These are phyloP conservation scores for Saraca asoca DNA, from an alignment of 331 rosid species.

Conservation along the genomic window DNA sequence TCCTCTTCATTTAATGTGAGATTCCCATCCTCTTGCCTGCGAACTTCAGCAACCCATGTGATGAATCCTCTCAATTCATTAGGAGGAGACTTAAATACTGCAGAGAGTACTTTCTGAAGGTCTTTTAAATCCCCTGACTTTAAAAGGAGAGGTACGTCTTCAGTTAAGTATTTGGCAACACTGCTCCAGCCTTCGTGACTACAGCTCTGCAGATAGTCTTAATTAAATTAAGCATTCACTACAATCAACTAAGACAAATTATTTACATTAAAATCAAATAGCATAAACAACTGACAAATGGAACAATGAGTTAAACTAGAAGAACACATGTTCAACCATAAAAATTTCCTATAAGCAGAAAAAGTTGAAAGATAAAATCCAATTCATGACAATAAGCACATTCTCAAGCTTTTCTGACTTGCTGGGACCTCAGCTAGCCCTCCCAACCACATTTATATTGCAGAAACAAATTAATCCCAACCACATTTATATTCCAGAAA, in stretches of 20 bases:
- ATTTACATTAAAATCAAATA: constrained; percentile 21
- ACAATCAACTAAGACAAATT: constrained; percentile 22
- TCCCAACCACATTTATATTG: neutral
- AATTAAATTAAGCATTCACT: constrained; percentile 30
- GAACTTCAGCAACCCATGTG: constrained; percentile 91
- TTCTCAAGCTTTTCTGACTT: neutral
- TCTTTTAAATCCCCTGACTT: constrained; percentile 61
- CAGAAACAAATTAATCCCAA: constrained; percentile 2
- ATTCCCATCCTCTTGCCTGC: constrained; percentile 75
- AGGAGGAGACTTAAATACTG: constrained; percentile 71
- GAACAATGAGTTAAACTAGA: constrained; percentile 5
- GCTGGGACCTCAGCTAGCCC: constrained; percentile 10
- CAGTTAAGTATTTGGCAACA: constrained; percentile 61
- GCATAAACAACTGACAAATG: constrained; percentile 21
- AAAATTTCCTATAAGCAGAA: neutral
- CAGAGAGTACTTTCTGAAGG: constrained; percentile 58
- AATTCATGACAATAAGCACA: neutral
- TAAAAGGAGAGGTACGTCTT: constrained; percentile 64
- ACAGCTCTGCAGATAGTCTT: constrained; percentile 71
- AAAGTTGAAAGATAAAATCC: neutral
- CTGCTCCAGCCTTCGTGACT: constrained; percentile 80
- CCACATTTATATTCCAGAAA: neutral
- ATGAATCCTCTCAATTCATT: constrained; percentile 63
- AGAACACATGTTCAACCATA: constrained; percentile 7
- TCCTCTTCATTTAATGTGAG: constrained; percentile 73